Base-by-base conservation (phyloP, 192 early-diverging fungal species). In the Backusella parvicylindrica region DNA sequence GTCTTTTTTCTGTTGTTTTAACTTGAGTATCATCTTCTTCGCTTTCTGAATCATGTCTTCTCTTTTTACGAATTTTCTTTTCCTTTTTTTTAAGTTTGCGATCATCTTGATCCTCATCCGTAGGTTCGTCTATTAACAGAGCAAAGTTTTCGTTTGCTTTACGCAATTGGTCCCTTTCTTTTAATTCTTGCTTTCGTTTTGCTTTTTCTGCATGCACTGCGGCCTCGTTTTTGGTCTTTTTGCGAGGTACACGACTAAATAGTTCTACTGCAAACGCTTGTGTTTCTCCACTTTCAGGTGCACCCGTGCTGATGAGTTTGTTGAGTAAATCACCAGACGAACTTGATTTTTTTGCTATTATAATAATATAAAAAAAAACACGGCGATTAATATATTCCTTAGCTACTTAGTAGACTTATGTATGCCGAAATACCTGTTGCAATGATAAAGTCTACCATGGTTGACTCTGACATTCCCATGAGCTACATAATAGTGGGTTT, bases 361-460 rank as follows among this genome's bases (percentile, higher is more conserved):
- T 9, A 4, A 37, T 3, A 31, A 64, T 11, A 31, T 21, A n/a
- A 56, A 50, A 28, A 65, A 33, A 2, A 38, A 72, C 16, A 50
- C 15, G n/a, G 12, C 1, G 6, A 8, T 75, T n/a, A 53, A 16
- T 50, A 31, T 41, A 35, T n/a, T 30, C 38, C 2, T 49, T 30
- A 37, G 5, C 31, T 11, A 36, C 2, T 16, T 2, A 43, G 35
- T 56, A 15, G 37, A 32, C 37, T 41, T 12, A 41, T 4, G 16
- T 15, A n/a, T 15, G 40, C 5, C 13, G 40, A 16, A 12, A 47
- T 82, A 85, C 86, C 86, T 76, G 84, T 75, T 12, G 91, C 89
- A 63, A 92, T 84, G 69, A 94, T 75, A 78, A 87, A 94, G 80
- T 94, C 92, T 26, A 91, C 87, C 21, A 89, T 81, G 15, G 85